These are phyloP conservation scores for Pascua sp. DNA, from an alignment of 1,284 basidiomycete genomes.

Conservation along the genomic window DNA sequence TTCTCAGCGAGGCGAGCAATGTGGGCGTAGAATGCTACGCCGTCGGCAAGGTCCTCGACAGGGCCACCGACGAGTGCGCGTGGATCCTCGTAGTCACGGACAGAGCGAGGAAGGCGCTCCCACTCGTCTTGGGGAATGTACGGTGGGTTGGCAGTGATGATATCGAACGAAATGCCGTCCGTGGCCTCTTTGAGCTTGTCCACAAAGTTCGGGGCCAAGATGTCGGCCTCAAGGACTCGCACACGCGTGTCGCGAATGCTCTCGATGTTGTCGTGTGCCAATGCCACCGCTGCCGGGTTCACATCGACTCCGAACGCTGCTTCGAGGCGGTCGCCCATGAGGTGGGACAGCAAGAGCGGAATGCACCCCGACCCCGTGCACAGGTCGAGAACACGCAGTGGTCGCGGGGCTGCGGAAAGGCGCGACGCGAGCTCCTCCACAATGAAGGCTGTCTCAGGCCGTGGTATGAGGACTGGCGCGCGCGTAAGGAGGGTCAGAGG, in stretches of 20 bases:
- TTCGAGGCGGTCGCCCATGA: constrained; percentile 56
- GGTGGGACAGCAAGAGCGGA: constrained; percentile 68
- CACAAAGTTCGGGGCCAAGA: constrained; percentile 47
- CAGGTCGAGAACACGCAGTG: constrained; percentile 64
- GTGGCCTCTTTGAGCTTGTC: constrained; percentile 11
- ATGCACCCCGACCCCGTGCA: constrained; percentile 90
- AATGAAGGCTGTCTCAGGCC: constrained; percentile 79
- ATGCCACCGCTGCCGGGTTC: constrained; percentile 61
- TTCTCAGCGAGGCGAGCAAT: constrained; percentile 61
- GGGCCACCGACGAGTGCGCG: constrained; percentile 74
- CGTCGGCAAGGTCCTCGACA: constrained; percentile 57
- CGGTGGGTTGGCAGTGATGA: constrained; percentile 89
- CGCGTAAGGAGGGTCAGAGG: constrained; percentile 66
- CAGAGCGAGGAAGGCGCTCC: constrained; percentile 60
- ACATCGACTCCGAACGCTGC: constrained; percentile 69
- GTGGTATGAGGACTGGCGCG: constrained; percentile 79
- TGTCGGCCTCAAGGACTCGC: constrained; percentile 50
- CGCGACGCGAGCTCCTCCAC: constrained; percentile 52
- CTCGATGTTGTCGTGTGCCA: constrained; percentile 67
- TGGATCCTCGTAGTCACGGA: constrained; percentile 72
- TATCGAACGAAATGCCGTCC: constrained; percentile 54
- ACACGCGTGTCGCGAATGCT: constrained; percentile 4
- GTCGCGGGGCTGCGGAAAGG: constrained; percentile 12
- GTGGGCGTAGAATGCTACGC: constrained; percentile 71
- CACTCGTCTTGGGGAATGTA: constrained; percentile 74